Evolutionary conservation across 1,139 yeast species (phyloP).

Genomic region (Lodderomyces metapsilosis): DNA sequence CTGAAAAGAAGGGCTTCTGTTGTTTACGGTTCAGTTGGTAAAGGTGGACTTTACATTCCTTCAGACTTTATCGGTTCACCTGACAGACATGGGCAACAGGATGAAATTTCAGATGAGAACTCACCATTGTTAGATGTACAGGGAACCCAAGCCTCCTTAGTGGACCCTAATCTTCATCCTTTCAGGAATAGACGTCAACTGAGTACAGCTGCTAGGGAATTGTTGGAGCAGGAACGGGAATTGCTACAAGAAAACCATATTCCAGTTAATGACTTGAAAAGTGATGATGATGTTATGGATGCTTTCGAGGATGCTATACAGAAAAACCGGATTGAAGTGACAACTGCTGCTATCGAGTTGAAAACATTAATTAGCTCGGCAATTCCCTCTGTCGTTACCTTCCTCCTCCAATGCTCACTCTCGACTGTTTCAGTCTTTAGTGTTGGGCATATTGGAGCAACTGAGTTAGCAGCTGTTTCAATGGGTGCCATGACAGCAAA

Average conservation of each 20-base stretch:
- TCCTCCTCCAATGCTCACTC: slow-evolving; percentile 53
- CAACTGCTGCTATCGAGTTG: slow-evolving; percentile 36
- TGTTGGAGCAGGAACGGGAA: slow-evolving; percentile 37
- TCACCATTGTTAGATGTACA: slow-evolving; percentile 8
- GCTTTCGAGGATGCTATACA: slow-evolving; percentile 39
- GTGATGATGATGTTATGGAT: slow-evolving; percentile 30
- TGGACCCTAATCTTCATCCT: background rate
- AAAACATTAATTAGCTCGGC: slow-evolving; percentile 42
- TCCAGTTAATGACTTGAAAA: slow-evolving; percentile 16
- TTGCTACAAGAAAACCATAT: slow-evolving; percentile 32
- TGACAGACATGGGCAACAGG: too few species aligned
- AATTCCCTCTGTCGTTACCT: slow-evolving; percentile 53
- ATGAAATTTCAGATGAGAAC: slow-evolving; percentile 17
- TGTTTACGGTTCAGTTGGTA: slow-evolving; percentile 53
- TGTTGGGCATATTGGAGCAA: slow-evolving; percentile 59
- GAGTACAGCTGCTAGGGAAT: slow-evolving; percentile 28
- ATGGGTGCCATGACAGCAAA: slow-evolving; percentile 65
- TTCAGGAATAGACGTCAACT: slow-evolving; percentile 18
- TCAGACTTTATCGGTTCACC: slow-evolving; percentile 39
- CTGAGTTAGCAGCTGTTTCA: slow-evolving; percentile 59
- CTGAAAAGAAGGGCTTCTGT: slow-evolving; percentile 51
- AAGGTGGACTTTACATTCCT: slow-evolving; percentile 53
- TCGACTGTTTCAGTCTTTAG: slow-evolving; percentile 58
- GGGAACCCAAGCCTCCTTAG: background rate
- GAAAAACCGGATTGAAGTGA: slow-evolving; percentile 23